These are phyloP conservation scores for Austroboletus festivus DNA, from an alignment of 768 basidiomycete species.

Conservation along the genomic window DNA sequence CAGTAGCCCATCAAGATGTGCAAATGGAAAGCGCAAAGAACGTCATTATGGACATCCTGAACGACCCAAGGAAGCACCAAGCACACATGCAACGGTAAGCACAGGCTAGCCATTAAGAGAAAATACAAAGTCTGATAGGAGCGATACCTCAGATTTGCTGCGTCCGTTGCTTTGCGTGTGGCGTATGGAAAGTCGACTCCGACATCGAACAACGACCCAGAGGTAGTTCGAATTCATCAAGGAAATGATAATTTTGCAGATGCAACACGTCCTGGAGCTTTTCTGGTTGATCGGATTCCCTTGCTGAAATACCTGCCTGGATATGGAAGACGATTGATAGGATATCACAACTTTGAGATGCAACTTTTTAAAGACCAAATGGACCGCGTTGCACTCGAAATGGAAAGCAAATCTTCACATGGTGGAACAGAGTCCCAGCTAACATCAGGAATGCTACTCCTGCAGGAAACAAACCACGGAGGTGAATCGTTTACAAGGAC, in stretches of 20 bases:
- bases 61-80: constrained; percentile 35
- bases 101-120: neutral
- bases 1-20: constrained; percentile 41
- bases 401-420: constrained; percentile 30
- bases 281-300: constrained; percentile 35
- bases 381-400: constrained; percentile 38
- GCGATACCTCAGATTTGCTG: constrained; percentile 22
- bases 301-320: constrained; percentile 50
- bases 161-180: constrained; percentile 21
- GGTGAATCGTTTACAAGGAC: constrained; percentile 45
- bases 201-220: constrained; percentile 21
- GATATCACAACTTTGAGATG: constrained; percentile 50
- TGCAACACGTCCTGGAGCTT: constrained; percentile 31
- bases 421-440: neutral
- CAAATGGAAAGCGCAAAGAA: constrained; percentile 35
- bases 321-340: constrained; percentile 49
- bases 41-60: constrained; percentile 28
- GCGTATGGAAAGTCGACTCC: constrained; percentile 25
- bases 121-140: neutral
- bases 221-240: constrained; percentile 17
- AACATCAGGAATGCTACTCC: neutral
- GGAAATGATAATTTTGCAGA: constrained; percentile 20
- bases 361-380: constrained; percentile 48
- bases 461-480: constrained; percentile 7
- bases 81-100: constrained; percentile 47